Base-by-base conservation (phyloP, 805 yeast genomes). In the Nakazawaea laoshanensis region DNA sequence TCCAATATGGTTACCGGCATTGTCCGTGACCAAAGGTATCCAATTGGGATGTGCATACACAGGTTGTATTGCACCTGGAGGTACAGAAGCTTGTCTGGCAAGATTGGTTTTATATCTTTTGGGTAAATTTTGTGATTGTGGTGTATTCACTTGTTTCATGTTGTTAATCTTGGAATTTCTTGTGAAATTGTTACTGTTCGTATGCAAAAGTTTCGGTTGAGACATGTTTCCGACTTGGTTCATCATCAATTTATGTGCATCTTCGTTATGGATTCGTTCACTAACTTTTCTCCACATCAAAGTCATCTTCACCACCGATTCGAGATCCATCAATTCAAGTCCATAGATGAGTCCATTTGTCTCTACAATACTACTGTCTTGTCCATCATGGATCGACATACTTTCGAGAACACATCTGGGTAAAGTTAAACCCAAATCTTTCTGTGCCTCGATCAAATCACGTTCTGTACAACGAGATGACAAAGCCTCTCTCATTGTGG, bases 21-120 rank as follows among this genome's bases (percentile, higher is more conserved):
- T 74, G 51, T 88, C 96, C 13, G 92, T 83, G 17, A 86, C 68
- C 31, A 88, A 57, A 2, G 96, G 96, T 33, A 88, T 75, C 96
- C 96, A 88, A 47, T 70, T 74, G 4, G 84, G 73, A 52, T 84
- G 82, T 3, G 95, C 86, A 57, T 84, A 88, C 2, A 70, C 71
- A 4, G 67, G 62, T 48, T 79, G 81, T 20, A 87, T 62, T 3
- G 74, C 53, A 5, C 74, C 72, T n/a, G 80, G 80, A 3, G 96
- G 96, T 3, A 80, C 62, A 1, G 87, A 76, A 30, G 61, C 60
- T 55, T 77, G 76, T 51, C 53, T 48, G 26, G 80, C 74, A 20
- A 67, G 42, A 17, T 62, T 54, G 47, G 46, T 46, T 34, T 57
- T 61, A 40, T 63, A 58, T 52, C 25, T 16, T 15, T 10, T 50